Percentiles rank a stretch among this genome's conserved stretches.
phyloP scores from a whole-genome alignment of 176 grass and related monocot genomes.

The Musa troglodytarum region DNA sequence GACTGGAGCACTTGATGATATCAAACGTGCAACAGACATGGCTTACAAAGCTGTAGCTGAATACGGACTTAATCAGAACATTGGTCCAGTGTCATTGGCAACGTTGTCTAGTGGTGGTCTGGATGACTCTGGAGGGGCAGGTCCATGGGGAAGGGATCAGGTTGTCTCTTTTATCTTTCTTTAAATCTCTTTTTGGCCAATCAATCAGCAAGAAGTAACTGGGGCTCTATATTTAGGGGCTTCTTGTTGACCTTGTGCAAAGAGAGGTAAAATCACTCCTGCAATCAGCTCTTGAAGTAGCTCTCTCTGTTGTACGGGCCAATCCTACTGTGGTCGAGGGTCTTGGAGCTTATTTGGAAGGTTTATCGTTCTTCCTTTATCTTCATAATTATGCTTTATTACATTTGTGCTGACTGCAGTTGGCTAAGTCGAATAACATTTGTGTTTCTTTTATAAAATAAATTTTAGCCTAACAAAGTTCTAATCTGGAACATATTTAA shows the following conservation, averaged over 20 bases:
- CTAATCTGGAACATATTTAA: not conserved
- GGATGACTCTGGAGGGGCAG: conserved; percentile 68
- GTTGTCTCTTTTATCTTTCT: conserved; percentile 32
- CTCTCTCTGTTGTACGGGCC: conserved; percentile 81
- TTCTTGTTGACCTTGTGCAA: conserved; percentile 89
- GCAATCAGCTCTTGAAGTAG: conserved; percentile 86
- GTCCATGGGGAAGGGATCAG: conserved; percentile 89
- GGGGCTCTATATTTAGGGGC: conserved; percentile 43
- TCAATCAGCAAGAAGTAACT: conserved; percentile 11
- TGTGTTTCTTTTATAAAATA: not conserved
- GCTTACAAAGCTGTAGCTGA: conserved; percentile 98
- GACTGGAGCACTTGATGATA: conserved; percentile 97
- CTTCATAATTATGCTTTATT: not conserved
- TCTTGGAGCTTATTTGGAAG: conserved; percentile 97
- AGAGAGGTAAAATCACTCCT: conserved; percentile 74
- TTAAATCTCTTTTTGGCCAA: conserved; percentile 19
- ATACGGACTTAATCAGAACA: conserved; percentile 79
- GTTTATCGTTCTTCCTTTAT: conserved; percentile 17
- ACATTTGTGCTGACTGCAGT: not conserved
- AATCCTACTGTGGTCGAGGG: conserved; percentile 88
- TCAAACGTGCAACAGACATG: conserved; percentile 92
- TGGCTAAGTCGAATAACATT: not conserved
- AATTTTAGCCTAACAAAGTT: not conserved
- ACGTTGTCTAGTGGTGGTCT: conserved; percentile 83
- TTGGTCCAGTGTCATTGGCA: conserved; percentile 77